A percentile compares a stretch with the other conserved stretches of the same genome.
These are phyloP conservation scores for Fomitopsis pulvina DNA, from an alignment of 768 basidiomycete genomes.

Conservation along the genomic window DNA sequence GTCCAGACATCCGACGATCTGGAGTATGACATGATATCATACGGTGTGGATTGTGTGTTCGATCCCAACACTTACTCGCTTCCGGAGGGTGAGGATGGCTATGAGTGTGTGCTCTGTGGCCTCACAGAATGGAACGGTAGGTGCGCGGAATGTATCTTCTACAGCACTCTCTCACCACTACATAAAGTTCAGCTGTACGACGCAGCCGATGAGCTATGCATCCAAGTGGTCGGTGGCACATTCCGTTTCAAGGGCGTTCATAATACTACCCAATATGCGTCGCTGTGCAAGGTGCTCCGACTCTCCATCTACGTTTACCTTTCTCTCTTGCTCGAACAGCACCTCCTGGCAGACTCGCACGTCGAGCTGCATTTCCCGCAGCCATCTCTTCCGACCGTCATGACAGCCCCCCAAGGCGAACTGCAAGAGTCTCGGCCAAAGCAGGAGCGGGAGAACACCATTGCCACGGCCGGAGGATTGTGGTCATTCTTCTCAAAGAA, in stretches of 20 bases:
- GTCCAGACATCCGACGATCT: conserved; percentile 28
- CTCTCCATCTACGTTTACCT: conserved; percentile 48
- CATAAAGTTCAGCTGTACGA: conserved; percentile 7
- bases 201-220: conserved; percentile 16
- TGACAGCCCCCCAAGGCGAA: conserved; percentile 9
- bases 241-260: conserved; percentile 46
- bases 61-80: conserved; percentile 26
- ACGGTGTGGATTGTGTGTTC: conserved; percentile 40
- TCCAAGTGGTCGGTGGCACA: conserved; percentile 52
- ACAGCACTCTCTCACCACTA: background rate
- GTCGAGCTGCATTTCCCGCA: conserved; percentile 40
- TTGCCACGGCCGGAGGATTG: conserved; percentile 17
- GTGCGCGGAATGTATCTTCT: conserved; percentile 10
- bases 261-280: conserved; percentile 34
- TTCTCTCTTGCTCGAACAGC: conserved; percentile 56
- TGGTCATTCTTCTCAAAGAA: conserved; percentile 33
- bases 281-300: conserved; percentile 43
- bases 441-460: conserved; percentile 15
- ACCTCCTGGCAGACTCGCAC: conserved; percentile 43
- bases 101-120: conserved; percentile 38
- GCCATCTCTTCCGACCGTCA: conserved; percentile 16
- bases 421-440: conserved; percentile 13
- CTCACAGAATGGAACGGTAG: conserved; percentile 45
- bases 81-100: conserved; percentile 22
- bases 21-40: conserved; percentile 32